Base-by-base conservation (phyloP, 2,329 filamentous ascomycete genomes). In the Lachnellula cervina region DNA sequence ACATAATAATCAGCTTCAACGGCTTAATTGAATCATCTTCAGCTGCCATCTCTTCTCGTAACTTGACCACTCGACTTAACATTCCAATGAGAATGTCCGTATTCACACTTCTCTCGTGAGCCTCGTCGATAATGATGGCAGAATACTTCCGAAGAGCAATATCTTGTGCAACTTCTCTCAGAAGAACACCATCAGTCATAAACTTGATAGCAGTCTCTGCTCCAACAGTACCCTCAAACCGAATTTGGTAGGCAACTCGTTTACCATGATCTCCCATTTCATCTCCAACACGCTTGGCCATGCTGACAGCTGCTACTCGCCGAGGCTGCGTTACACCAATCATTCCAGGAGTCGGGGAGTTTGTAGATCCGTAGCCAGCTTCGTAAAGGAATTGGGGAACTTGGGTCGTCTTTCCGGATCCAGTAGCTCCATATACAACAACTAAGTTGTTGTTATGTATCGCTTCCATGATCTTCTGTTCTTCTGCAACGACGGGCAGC, bases 1-100 rank as follows among this genome's bases (percentile, higher is more conserved):
- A 97, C 95, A 99, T 99, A 73, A 99, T 96, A 57, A 99, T 83
- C 8, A 99, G 80, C 73, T 97, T 99, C 51, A 99, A 73, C 0
- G 92, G 91, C 61, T 85, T 87, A 28, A 88, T 74, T 1, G 82
- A 81, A 0, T 86, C 75, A 58, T 94, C 82, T 69, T 94, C 87
- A 58, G 81, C 76, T 7, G 83, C 82, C 74, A 97, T 80, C 40
- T 90, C 83, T 52, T 87, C 82, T 57, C 94, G 83, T 52, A 97
- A 75, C 63, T 90, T 90, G 48, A 97, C 89, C 35, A 97, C 91
- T 67, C 93, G 84, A 68, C 92, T 97, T 16, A 97, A 83, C 84
- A 99, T 95, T 50, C 94, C 94, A 62, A 99, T 92, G n/a, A 99
- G 75, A 42, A 99, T 95, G 70, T 99, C 95, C 0, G 95, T 99